Percentiles rank a stretch among this genome's conserved stretches.
phyloP scores from a whole-genome alignment of 2,329 filamentous ascomycete genomes.

The Ascochyta pisi region DNA sequence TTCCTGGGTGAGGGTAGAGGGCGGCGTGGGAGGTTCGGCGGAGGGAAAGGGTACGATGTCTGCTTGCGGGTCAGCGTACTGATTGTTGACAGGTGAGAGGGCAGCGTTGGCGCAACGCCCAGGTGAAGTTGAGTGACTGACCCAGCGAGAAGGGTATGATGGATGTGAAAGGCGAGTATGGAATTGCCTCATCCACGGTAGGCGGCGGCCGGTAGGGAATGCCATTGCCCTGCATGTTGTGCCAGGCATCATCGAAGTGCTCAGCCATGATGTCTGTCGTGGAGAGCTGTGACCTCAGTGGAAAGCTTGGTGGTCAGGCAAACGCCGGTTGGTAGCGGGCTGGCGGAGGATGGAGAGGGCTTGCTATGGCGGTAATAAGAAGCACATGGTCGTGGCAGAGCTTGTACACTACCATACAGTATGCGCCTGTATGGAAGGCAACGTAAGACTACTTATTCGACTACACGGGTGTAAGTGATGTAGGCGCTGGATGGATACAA shows the following conservation, averaged over 20 bases:
- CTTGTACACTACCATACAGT: slow-evolving; percentile 7
- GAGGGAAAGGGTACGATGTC: slow-evolving; percentile 56
- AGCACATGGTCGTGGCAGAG: slow-evolving; percentile 24
- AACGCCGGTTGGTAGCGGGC: background rate
- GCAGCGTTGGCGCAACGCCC: slow-evolving; percentile 7
- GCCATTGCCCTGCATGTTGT: slow-evolving; percentile 41
- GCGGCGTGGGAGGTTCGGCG: slow-evolving; percentile 49
- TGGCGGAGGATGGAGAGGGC: background rate
- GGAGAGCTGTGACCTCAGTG: background rate
- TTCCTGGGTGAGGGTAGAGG: slow-evolving; percentile 45
- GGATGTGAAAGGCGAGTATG: slow-evolving; percentile 82
- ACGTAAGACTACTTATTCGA: slow-evolving; percentile 4
- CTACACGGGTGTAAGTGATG: background rate
- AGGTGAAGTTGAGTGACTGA: slow-evolving; percentile 51
- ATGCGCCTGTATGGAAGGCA: slow-evolving; percentile 12
- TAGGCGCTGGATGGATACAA: background rate
- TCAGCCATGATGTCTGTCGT: slow-evolving; percentile 31
- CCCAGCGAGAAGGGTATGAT: slow-evolving; percentile 80
- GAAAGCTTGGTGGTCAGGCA: slow-evolving; percentile 9
- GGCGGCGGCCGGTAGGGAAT: slow-evolving; percentile 52
- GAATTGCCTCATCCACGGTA: slow-evolving; percentile 75
- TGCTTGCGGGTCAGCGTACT: slow-evolving; percentile 34
- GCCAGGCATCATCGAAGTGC: slow-evolving; percentile 38
- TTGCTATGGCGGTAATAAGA: slow-evolving; percentile 20
- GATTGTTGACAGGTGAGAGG: slow-evolving; percentile 26